Evolutionary conservation across 495 filamentous ascomycete species (phyloP).

Genomic region (Lentithecium fluviatile): DNA sequence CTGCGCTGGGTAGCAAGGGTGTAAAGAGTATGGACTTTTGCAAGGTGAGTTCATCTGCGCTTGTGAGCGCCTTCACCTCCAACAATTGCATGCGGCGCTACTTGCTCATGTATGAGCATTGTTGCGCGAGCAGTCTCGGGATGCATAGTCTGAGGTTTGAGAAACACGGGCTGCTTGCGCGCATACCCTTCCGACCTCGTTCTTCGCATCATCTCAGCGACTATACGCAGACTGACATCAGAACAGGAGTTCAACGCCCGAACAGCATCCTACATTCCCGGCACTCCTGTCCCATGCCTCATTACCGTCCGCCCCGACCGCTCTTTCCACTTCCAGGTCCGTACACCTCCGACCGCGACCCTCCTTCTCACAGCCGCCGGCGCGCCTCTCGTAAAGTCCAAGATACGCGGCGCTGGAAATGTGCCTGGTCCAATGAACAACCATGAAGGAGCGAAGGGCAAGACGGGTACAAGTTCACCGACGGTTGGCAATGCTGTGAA

Average conservation of each 20-base stretch:
- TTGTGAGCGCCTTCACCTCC: too few relatives aligned
- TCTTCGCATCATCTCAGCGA: not conserved
- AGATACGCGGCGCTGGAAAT: constrained; percentile 68
- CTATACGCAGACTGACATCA: not conserved
- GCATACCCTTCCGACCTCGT: not conserved
- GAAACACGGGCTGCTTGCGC: too few relatives aligned
- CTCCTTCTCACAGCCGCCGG: constrained; percentile 82
- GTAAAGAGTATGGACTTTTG: constrained; percentile 99
- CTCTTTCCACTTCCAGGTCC: constrained; percentile 87
- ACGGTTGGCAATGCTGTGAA: constrained; percentile 63
- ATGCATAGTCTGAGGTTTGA: too few relatives aligned
- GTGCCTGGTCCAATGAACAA: constrained; percentile 42
- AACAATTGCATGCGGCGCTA: too few relatives aligned
- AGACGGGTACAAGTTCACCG: constrained; percentile 28
- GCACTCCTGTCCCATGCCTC: constrained; percentile 83
- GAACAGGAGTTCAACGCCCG: constrained; percentile 94
- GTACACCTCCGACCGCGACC: constrained; percentile 87
- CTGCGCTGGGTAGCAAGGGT: constrained; percentile 94
- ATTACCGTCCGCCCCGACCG: constrained; percentile 93
- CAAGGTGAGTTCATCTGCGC: constrained; percentile 63
- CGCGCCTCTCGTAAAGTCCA: constrained; percentile 70
- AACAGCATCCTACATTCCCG: constrained; percentile 77
- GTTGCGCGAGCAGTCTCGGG: too few relatives aligned
- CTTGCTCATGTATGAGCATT: too few relatives aligned
- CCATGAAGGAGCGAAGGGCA: constrained; percentile 30